Percentiles rank a stretch among this genome's conserved stretches.
Evolutionary conservation across 2,329 filamentous ascomycete genomes (phyloP).

Genomic region (Truncatella angustata): DNA sequence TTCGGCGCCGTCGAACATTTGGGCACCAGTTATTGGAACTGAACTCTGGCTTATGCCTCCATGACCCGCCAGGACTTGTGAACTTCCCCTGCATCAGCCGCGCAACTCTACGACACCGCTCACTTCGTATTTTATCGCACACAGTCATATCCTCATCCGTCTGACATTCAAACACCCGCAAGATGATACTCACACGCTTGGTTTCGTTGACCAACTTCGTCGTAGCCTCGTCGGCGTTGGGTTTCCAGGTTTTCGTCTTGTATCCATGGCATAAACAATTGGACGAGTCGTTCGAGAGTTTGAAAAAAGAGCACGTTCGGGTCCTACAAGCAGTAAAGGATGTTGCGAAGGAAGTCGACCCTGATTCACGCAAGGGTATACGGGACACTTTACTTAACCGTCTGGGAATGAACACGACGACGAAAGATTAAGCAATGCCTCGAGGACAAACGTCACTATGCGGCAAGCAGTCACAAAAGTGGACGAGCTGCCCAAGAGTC

Average conservation of each 20-base stretch:
- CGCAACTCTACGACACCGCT: neutral
- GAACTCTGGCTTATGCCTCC: no score
- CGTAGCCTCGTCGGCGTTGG: slow-evolving; percentile 62
- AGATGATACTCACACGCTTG: slow-evolving; percentile 33
- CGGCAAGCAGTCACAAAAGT: neutral
- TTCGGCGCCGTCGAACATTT: no score
- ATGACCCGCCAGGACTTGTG: no score
- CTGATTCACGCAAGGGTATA: slow-evolving; percentile 26
- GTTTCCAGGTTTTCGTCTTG: slow-evolving; percentile 67
- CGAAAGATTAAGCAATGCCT: neutral
- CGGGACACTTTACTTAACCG: slow-evolving; percentile 25
- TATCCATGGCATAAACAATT: slow-evolving; percentile 70
- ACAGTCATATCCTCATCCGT: neutral
- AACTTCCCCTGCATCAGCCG: no score
- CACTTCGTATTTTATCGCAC: neutral
- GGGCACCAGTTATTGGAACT: no score
- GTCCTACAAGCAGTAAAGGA: slow-evolving; percentile 36
- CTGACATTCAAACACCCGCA: neutral
- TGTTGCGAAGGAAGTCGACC: slow-evolving; percentile 28
- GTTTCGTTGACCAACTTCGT: slow-evolving; percentile 65
- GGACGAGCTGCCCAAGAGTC: no score
- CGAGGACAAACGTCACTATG: neutral
- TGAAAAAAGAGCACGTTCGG: slow-evolving; percentile 56
- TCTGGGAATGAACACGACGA: slow-evolving; percentile 10
- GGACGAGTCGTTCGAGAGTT: slow-evolving; percentile 57